Conservation (phyloP, 306 rosid genomes). For the Trifolium pratense region DNA sequence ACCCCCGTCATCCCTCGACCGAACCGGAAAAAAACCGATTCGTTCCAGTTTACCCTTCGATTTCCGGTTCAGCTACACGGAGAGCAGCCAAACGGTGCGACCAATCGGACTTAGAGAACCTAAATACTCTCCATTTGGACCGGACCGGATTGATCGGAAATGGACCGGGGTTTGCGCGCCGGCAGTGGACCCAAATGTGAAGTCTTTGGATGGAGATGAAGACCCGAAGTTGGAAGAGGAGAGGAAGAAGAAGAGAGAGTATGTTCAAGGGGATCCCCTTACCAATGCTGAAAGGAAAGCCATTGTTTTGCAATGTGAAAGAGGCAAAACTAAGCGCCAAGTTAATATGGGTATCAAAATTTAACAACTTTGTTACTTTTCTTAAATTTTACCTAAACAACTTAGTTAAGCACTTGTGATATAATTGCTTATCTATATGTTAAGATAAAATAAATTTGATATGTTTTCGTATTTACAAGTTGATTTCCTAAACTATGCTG, state of each 20-base stretch:
- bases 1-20: slow-evolving; percentile 81
- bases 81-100: slow-evolving; percentile 67
- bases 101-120: slow-evolving; percentile 88
- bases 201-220: slow-evolving; percentile 63
- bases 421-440: neutral
- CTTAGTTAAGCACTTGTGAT: neutral
- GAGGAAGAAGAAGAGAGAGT: slow-evolving; percentile 63
- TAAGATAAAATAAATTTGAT: neutral
- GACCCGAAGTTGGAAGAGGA: slow-evolving; percentile 64
- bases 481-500: too few species aligned
- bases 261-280: slow-evolving; percentile 69
- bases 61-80: slow-evolving; percentile 86
- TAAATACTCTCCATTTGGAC: slow-evolving; percentile 93
- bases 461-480: too few species aligned
- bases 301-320: slow-evolving; percentile 66
- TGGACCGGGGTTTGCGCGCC: slow-evolving; percentile 97
- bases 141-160: slow-evolving; percentile 64
- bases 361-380: neutral
- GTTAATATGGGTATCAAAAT: slow-evolving; percentile 72
- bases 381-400: neutral
- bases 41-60: slow-evolving; percentile 77
- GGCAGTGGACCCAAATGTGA: slow-evolving; percentile 71
- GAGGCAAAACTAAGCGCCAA: slow-evolving; percentile 72
- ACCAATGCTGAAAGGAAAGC: slow-evolving; percentile 69
- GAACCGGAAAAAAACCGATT: slow-evolving; percentile 54